Conservation (phyloP, 257 asterid species). For the Coffea eugenioides region DNA sequence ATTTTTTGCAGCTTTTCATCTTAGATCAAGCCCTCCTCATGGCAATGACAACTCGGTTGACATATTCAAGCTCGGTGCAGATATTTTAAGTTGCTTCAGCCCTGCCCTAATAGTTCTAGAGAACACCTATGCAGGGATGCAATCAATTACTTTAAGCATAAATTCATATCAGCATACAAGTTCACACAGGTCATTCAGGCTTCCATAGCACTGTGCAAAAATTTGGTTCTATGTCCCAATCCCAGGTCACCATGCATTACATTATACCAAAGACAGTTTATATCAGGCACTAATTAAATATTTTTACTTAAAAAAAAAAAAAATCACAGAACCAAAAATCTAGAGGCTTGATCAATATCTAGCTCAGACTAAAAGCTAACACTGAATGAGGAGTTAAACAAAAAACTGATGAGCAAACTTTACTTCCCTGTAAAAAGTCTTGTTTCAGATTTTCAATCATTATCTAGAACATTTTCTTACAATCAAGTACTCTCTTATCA, state of each 20-base stretch:
- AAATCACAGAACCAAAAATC: neutral
- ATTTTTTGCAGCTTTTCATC: neutral
- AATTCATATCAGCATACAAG: neutral
- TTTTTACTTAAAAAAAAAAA: neutral
- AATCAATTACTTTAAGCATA: neutral
- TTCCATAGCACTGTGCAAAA: neutral
- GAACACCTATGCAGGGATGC: neutral
- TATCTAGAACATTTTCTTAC: neutral
- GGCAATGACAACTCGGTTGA: neutral
- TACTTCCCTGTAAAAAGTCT: neutral
- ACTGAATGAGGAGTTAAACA: neutral
- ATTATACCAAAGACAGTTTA: neutral
- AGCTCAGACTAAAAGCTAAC: constrained; percentile 5
- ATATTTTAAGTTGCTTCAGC: neutral
- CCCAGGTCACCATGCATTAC: neutral
- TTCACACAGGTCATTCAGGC: neutral
- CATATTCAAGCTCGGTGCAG: neutral
- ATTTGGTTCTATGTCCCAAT: neutral
- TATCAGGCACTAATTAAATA: neutral
- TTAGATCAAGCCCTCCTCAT: neutral
- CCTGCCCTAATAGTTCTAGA: neutral
- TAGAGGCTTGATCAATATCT: neutral
- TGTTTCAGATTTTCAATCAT: neutral
- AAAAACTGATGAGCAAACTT: neutral
- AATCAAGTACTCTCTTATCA: neutral